Conservation (phyloP, 768 basidiomycete species). For the Amylocystis lapponica region DNA sequence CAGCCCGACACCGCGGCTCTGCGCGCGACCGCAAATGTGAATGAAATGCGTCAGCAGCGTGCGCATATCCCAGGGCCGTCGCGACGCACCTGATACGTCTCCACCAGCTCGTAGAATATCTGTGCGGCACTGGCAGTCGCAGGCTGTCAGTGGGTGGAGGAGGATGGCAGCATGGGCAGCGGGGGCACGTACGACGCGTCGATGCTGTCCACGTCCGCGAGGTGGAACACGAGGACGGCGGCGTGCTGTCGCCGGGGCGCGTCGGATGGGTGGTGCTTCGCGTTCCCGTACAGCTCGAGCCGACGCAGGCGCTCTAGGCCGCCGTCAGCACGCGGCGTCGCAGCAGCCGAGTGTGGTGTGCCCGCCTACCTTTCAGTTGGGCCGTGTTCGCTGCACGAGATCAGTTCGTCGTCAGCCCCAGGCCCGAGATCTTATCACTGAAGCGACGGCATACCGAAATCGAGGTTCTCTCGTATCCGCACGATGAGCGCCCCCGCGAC, state of each 20-base stretch:
- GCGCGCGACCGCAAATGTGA: background rate
- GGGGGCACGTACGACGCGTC: conserved; percentile 77
- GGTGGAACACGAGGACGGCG: conserved; percentile 80
- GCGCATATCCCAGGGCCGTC: background rate
- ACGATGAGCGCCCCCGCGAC: conserved; percentile 81
- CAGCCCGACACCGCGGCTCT: conserved; percentile 40
- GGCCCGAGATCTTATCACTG: too few species aligned
- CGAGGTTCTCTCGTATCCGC: conserved; percentile 83
- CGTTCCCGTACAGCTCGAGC: conserved; percentile 83
- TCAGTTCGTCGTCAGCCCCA: too few species aligned
- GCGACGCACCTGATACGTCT: conserved; percentile 63
- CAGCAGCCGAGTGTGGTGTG: too few species aligned
- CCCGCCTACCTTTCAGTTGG: conserved; percentile 88
- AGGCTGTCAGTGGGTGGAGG: background rate
- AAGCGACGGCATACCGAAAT: conserved; percentile 60
- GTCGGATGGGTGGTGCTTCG: conserved; percentile 84
- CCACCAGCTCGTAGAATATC: conserved; percentile 73
- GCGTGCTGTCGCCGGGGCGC: conserved; percentile 72
- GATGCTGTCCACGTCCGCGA: conserved; percentile 85
- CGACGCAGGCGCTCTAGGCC: conserved; percentile 66
- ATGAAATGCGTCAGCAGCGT: background rate
- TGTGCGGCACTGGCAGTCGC: conserved; percentile 63
- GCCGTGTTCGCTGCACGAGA: conserved; percentile 81
- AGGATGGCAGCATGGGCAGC: too few species aligned
- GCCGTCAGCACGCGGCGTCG: too few species aligned